These are phyloP conservation scores for Pyrenochaeta sp. DNA, from an alignment of 2,329 filamentous ascomycete species.

Conservation along the genomic window DNA sequence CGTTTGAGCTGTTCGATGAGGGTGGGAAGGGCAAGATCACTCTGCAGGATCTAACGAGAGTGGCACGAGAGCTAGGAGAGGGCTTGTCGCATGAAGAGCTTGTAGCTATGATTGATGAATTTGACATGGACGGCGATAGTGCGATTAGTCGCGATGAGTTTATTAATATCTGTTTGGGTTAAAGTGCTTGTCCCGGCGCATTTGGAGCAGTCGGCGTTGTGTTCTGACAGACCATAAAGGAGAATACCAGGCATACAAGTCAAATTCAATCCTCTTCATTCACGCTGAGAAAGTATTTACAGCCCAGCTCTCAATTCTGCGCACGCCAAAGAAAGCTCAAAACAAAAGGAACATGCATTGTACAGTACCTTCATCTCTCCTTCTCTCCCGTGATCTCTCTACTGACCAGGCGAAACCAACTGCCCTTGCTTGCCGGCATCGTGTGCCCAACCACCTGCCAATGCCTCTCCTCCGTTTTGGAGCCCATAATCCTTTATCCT, in stretches of 20 bases:
- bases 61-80: slow-evolving; percentile 91
- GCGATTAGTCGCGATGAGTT: slow-evolving; percentile 72
- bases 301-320: slow-evolving; percentile 33
- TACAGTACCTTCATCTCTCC: slow-evolving; percentile 30
- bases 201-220: background rate
- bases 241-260: slow-evolving; percentile 3
- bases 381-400: slow-evolving; percentile 10
- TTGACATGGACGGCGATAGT: slow-evolving; percentile 93
- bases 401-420: slow-evolving; percentile 90
- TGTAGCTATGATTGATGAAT: slow-evolving; percentile 96
- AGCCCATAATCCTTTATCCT: slow-evolving; percentile 83
- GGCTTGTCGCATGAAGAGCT: slow-evolving; percentile 93
- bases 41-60: slow-evolving; percentile 83
- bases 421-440: slow-evolving; percentile 79
- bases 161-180: slow-evolving; percentile 69
- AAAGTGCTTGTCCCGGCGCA: background rate
- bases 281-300: slow-evolving; percentile 46
- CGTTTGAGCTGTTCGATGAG: slow-evolving; percentile 92
- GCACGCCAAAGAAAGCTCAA: slow-evolving; percentile 22
- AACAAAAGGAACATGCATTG: slow-evolving; percentile 43
- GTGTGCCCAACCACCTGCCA: slow-evolving; percentile 89
- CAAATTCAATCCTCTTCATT: slow-evolving; percentile 31
- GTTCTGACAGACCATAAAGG: slow-evolving; percentile 8
- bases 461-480: slow-evolving; percentile 74
- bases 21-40: slow-evolving; percentile 92